Base-by-base conservation (phyloP, 768 basidiomycete species). In the Boletus rubroflammeus region DNA sequence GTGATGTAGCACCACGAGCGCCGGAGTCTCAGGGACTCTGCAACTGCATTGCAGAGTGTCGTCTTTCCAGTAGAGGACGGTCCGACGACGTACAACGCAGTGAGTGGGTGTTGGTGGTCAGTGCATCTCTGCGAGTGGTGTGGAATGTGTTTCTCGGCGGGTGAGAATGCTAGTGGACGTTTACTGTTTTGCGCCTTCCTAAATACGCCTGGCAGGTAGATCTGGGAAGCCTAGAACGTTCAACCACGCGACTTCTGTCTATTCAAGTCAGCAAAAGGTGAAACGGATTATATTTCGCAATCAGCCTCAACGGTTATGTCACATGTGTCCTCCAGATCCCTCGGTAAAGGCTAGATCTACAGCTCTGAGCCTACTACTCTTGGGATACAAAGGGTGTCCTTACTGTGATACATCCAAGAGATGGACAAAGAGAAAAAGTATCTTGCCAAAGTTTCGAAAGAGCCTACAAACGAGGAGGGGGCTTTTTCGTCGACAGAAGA, bases 51-150 rank as follows among this genome's bases (percentile, higher is more conserved):
- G 64, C 82, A 85, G 3, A 86, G 74, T 0, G 85, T 86, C 25
- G 85, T 84, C 67, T 88, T 88, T n/a, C 86, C 86, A 13, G 81
- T 82, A 15, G 84, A 85, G 67, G 81, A 78, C 28, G 81, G 81
- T 6, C 81, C 82, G 44, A 83, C 67, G 40, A 84, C 64, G 56
- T 78, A 82, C 31, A 67, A n/a, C 43, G 68, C 67, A 31, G 56
- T 62, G 52, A 59, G 55, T 23, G 47, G 53, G n/a, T 39, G 19
- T 36, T 44, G 54, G 10, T 45, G 34, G 35, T 63, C 56, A 38
- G 53, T 21, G n/a, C 66, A 67, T 67, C 44, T 43, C 43, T 34
- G 42, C 21, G 50, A 46, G 40, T 49, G 32, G 35, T 53, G 47
- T 42, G 34, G 59, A 45, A 29, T 31, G 41, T 38, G 29, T 45